These are phyloP conservation scores for Barnettozyma californica DNA, from an alignment of 805 yeast genomes.

Conservation along the genomic window DNA sequence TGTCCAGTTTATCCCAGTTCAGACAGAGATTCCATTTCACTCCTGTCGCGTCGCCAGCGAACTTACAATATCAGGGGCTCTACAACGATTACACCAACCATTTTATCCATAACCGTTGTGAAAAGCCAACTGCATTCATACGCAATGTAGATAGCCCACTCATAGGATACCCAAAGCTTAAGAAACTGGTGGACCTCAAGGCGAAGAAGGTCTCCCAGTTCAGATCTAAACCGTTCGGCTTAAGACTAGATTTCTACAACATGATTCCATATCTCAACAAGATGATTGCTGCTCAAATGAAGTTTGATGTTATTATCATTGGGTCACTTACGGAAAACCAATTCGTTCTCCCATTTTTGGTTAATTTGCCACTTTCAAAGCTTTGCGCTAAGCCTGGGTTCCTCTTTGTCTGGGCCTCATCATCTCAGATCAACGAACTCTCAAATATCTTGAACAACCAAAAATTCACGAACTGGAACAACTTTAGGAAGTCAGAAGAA, in stretches of 20 bases:
- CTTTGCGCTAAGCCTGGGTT: slow-evolving; percentile 84
- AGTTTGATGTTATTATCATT: slow-evolving; percentile 88
- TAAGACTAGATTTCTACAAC: slow-evolving; percentile 43
- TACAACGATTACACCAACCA: slow-evolving; percentile 74
- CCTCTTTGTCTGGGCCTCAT: slow-evolving; percentile 82
- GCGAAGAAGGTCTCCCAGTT: slow-evolving; percentile 46
- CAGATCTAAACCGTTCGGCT: slow-evolving; percentile 63
- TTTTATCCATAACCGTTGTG: slow-evolving; percentile 52
- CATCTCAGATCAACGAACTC: slow-evolving; percentile 61
- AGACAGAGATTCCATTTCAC: slow-evolving; percentile 3
- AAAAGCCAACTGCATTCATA: slow-evolving; percentile 57
- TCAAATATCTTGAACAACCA: slow-evolving; percentile 48
- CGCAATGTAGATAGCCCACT: slow-evolving; percentile 62
- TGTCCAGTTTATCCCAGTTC: slow-evolving; percentile 5
- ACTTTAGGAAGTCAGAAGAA: slow-evolving; percentile 86
- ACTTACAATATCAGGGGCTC: slow-evolving; percentile 6
- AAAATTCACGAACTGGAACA: slow-evolving; percentile 44
- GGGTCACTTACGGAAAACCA: slow-evolving; percentile 80
- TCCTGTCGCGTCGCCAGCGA: slow-evolving; percentile 8
- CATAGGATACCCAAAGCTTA: slow-evolving; percentile 84
- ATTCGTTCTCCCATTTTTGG: slow-evolving; percentile 54
- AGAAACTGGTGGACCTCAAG: slow-evolving; percentile 61
- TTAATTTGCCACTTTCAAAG: slow-evolving; percentile 63
- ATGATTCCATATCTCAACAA: slow-evolving; percentile 51
- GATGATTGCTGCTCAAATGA: slow-evolving; percentile 58